Evolutionary conservation across 1,284 basidiomycete species (phyloP).

Genomic region (Puccinia brachypodii): DNA sequence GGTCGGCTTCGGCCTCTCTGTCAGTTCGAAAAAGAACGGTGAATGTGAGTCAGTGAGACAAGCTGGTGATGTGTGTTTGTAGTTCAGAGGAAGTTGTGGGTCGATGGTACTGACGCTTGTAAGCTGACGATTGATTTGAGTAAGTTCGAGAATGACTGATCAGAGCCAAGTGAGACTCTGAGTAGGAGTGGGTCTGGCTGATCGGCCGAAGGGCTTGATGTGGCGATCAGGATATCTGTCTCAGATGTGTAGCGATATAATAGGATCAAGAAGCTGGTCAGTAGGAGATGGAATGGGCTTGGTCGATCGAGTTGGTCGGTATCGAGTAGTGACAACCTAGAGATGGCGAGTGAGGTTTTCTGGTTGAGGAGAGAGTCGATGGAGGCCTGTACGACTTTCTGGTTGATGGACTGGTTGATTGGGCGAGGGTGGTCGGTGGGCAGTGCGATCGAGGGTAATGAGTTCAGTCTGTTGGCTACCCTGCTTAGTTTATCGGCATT

Average conservation of each 20-base stretch:
- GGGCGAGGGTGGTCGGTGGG: constrained; percentile 96
- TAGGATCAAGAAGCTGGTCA: constrained; percentile 85
- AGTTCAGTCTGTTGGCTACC: not conserved
- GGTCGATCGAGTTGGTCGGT: constrained; percentile 63
- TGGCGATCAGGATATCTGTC: constrained; percentile 88
- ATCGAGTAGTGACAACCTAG: constrained; percentile 72
- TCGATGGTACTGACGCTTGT: constrained; percentile 61
- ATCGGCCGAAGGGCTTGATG: constrained; percentile 69
- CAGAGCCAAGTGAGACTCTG: constrained; percentile 78
- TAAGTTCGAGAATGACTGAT: constrained; percentile 87
- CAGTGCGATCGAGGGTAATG: constrained; percentile 69
- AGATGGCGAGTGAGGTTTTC: constrained; percentile 57
- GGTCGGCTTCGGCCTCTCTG: constrained; percentile 75
- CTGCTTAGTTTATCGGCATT: not conserved
- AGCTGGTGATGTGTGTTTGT: too few relatives aligned
- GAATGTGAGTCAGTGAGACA: not conserved
- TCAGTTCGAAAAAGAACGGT: not conserved
- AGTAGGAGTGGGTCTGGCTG: constrained; percentile 78
- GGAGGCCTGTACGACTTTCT: constrained; percentile 73
- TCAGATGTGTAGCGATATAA: constrained; percentile 95
- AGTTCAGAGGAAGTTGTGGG: not conserved
- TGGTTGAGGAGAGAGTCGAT: constrained; percentile 57
- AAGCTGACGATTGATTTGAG: constrained; percentile 81
- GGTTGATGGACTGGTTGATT: constrained; percentile 61
- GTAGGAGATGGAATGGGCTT: constrained; percentile 84